Base-by-base conservation (phyloP, 2,329 filamentous ascomycete species). In the Atkinsonella hypoxylon region DNA sequence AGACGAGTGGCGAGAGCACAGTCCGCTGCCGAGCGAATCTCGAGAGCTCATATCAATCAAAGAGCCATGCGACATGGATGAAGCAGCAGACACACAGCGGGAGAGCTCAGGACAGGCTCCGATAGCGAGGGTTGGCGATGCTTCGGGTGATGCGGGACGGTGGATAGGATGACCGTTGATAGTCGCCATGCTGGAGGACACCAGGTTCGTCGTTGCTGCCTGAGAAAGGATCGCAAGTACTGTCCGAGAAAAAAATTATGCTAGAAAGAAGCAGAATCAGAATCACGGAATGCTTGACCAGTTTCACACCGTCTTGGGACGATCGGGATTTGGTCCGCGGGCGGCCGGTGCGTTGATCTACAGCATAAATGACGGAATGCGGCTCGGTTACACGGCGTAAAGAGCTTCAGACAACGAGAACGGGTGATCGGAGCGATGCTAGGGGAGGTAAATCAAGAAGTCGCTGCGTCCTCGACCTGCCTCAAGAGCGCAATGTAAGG, bases 31-130 rank as follows among this genome's bases (percentile, higher is more conserved):
- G 18, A 81, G 64, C 3, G 79, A 82, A 54, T 81, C 74, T 47
- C 77, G 71, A 43, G 69, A 69, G 46, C 69, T 67, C 40, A 65
- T 67, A 58, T 78, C 69, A 55, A 71, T 74, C 53, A 70, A 73
- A 13, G 78, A 81, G 50, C 71, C 72, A 53, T 76, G 71, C 10
- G 79, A 83, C 26, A 77, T 73, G 45, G 81, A 78, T 15, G 80
- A 82, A 13, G 76, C 73, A 15, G 74, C 75, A 1, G 83, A 89
- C 34, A 85, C 67, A 56, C 78, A 82, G 55, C 83, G 82, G 49
- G 81, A 76, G 49, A 84, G 72, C 51, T 75, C 70, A 12, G 78
- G 73, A 43, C 75, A 75, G 41, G 78, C 71, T 40, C 79, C 76
- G 51, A 86, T 71, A 51, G 83, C 80, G 39, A 77, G 73, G n/a